These are phyloP conservation scores for Scedosporium aurantiacum DNA, from an alignment of 2,329 filamentous ascomycete genomes.

Conservation along the genomic window DNA sequence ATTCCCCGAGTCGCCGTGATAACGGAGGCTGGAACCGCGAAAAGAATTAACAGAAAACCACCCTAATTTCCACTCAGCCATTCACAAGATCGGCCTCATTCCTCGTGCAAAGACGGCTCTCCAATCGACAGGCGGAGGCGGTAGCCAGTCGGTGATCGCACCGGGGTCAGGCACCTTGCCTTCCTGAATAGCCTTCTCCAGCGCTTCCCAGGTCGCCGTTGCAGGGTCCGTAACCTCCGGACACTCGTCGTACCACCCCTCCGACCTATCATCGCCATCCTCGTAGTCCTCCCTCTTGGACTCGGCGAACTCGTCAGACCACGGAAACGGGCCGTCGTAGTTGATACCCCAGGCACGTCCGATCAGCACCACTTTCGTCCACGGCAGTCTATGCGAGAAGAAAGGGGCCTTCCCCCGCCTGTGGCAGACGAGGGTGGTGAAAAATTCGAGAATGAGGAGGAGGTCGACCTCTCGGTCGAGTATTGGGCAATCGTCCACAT, in stretches of 20 bases:
- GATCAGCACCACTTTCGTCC: slow-evolving; percentile 1
- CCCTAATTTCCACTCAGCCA: not conserved
- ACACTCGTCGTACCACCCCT: not conserved
- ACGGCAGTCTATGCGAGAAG: slow-evolving; percentile 1
- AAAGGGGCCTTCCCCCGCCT: slow-evolving; percentile 1
- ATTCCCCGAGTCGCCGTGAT: too few species aligned
- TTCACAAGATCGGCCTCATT: not conserved
- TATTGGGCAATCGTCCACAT: not conserved
- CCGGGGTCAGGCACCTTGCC: slow-evolving; percentile 6
- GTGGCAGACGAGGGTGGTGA: not conserved
- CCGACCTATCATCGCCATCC: not conserved
- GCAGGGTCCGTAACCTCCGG: not conserved
- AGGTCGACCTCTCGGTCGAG: not conserved
- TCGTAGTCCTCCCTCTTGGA: not conserved
- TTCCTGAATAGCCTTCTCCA: slow-evolving; percentile 1
- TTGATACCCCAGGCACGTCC: slow-evolving; percentile 1
- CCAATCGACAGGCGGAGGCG: not conserved
- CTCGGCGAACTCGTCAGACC: slow-evolving; percentile 2
- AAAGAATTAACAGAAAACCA: too few species aligned
- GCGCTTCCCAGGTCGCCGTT: not conserved
- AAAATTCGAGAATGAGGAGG: not conserved
- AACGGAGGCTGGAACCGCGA: too few species aligned
- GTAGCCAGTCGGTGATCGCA: not conserved
- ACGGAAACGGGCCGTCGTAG: slow-evolving; percentile 1
- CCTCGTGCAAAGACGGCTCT: not conserved